Evolutionary conservation across 306 rosid species (phyloP).

Genomic region (Prunus salicina): DNA sequence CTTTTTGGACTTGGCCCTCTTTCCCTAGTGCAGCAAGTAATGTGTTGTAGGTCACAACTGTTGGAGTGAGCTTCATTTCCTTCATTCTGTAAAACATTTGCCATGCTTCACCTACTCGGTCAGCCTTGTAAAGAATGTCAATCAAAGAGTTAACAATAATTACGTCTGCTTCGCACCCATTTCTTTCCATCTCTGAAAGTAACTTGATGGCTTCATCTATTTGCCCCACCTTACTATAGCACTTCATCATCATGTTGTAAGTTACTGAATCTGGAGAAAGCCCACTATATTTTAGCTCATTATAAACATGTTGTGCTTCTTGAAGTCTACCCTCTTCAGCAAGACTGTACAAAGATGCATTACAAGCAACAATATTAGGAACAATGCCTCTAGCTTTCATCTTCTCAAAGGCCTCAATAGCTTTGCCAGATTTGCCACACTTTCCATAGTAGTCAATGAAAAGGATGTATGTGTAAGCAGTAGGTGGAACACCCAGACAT

Average conservation of each 20-base stretch:
- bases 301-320: conserved; percentile 70
- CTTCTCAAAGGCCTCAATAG: conserved; percentile 67
- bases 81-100: conserved; percentile 76
- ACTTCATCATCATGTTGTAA: conserved; percentile 88
- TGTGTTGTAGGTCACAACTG: conserved; percentile 91
- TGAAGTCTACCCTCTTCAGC: conserved; percentile 66
- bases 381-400: conserved; percentile 78
- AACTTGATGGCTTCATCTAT: conserved; percentile 71
- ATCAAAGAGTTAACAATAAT: conserved; percentile 75
- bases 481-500: conserved; percentile 63
- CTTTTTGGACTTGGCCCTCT: conserved; percentile 60
- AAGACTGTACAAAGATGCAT: conserved; percentile 82
- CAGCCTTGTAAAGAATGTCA: conserved; percentile 83
- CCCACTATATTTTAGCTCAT: conserved; percentile 65
- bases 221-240: conserved; percentile 81
- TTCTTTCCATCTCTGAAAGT: conserved; percentile 62
- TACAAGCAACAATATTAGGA: conserved; percentile 83
- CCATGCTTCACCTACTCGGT: conserved; percentile 86
- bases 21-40: conserved; percentile 79
- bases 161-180: conserved; percentile 82
- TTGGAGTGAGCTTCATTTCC: conserved; percentile 76
- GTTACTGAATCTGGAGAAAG: conserved; percentile 83
- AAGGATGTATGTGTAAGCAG: conserved; percentile 77
- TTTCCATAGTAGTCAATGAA: conserved; percentile 92
- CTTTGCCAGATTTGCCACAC: conserved; percentile 72